Base-by-base conservation (phyloP, 306 rosid genomes). In the Biancaea sappan region DNA sequence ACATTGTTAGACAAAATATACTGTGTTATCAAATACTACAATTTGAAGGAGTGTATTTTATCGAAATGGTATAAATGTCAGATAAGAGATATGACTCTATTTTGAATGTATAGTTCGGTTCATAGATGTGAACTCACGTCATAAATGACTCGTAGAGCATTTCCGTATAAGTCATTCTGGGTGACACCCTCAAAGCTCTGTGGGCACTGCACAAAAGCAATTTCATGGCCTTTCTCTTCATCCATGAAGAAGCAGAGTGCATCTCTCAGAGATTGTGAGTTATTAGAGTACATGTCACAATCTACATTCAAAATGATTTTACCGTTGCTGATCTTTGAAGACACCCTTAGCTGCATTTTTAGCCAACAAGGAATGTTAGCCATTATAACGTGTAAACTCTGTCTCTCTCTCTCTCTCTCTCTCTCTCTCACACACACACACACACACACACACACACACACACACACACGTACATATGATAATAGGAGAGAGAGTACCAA, bases 221-320 rank as follows among this genome's bases (percentile, higher is more conserved):
- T 77, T 52, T 91, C 87, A 11, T 78, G 84, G 60, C 94, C 94
- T 63, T 91, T 81, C 72, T 82, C 79, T 76, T 91, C 89, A 77
- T 91, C 97, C 94, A 94, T 80, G 66, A 89, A 76, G 77, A 91
- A 91, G 78, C 98, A 94, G 1, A 94, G 84, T 62, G 88, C 94
- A 69, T 91, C 97, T 43, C 85, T 81, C 40, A 94, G 62, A 38
- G 94, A 85, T 57, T 79, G 50, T 13, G 90, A 89, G 56, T 78
- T 88, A 87, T 94, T 89, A 53, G 97, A 88, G 66, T 82, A 85
- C 98, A 91, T 93, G 69, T 91, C 96, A 81, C 97, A 93, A 32
- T 93, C 97, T 41, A 93, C 91, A 35, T 80, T 93, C 8, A 91
- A 92, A 83, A 88, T 81, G 13, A 93, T 66, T 51, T 85, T 58